A percentile compares a stretch with the other conserved stretches of the same genome.
These are phyloP conservation scores for Naegleria fowleri DNA, from an alignment of 208 protist species.

Conservation along the genomic window DNA sequence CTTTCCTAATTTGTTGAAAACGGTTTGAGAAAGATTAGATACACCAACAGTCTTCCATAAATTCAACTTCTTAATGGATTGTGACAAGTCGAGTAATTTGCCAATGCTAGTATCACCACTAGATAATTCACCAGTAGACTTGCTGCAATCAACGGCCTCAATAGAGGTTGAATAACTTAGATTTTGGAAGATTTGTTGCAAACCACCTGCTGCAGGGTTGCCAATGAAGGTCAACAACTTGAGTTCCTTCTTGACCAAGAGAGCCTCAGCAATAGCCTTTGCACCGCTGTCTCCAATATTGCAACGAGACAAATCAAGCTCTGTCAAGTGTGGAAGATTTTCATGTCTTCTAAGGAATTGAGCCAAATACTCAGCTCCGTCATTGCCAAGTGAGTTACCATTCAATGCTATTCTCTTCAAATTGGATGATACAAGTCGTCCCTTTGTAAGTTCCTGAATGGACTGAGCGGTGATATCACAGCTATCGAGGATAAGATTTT, in stretches of 20 bases:
- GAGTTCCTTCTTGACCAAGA: constrained; percentile 6
- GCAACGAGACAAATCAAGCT: not conserved
- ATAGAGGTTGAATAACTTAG: not conserved
- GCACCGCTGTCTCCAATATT: not conserved
- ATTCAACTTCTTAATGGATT: constrained; percentile 1
- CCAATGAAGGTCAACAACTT: not conserved
- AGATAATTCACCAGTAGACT: not conserved
- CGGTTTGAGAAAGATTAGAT: no score
- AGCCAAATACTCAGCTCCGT: not conserved
- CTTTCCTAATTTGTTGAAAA: not conserved
- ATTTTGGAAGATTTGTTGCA: not conserved
- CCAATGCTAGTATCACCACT: not conserved
- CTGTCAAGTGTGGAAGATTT: not conserved
- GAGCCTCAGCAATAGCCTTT: not conserved
- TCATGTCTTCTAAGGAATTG: not conserved
- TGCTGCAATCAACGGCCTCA: not conserved
- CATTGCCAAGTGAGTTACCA: not conserved
- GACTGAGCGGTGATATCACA: constrained; percentile 2
- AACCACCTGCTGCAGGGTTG: not conserved
- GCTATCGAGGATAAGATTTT: not conserved
- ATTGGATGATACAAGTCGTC: not conserved
- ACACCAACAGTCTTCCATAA: not conserved
- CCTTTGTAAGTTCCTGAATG: not conserved
- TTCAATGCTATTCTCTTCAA: not conserved
- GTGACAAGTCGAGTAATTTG: not conserved